Conservation (phyloP, 1,284 basidiomycete genomes). For the Heterobasidion parviporum region DNA sequence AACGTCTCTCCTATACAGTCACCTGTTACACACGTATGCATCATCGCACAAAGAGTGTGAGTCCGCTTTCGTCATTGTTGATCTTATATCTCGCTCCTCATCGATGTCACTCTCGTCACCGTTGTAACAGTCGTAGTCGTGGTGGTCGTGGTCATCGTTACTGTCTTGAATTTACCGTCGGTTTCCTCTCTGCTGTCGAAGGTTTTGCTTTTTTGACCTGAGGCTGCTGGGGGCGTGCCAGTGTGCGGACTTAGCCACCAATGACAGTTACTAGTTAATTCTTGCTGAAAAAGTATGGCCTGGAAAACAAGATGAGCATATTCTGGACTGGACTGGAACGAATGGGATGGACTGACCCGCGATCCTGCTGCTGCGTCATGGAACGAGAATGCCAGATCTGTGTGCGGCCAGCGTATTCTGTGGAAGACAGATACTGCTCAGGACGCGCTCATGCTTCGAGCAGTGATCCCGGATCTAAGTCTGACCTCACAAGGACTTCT, state of each 20-base stretch:
- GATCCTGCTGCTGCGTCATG: neutral
- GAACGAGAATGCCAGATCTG: neutral
- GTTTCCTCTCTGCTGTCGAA: conserved; percentile 1
- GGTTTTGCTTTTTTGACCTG: neutral
- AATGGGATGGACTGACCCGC: neutral
- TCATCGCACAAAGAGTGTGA: too few relatives aligned
- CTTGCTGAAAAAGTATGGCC: neutral
- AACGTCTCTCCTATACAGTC: too few relatives aligned
- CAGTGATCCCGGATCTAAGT: too few relatives aligned
- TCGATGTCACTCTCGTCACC: neutral
- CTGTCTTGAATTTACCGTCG: neutral
- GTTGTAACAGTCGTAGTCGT: conserved; percentile 4
- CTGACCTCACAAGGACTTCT: conserved; percentile 6
- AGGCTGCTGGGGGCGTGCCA: neutral
- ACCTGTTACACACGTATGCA: too few relatives aligned
- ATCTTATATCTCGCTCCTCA: neutral
- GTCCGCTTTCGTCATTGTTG: too few relatives aligned
- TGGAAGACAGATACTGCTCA: neutral
- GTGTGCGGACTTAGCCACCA: conserved; percentile 3
- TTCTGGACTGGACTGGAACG: neutral
- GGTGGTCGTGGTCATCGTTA: conserved; percentile 2
- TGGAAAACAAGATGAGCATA: conserved; percentile 4
- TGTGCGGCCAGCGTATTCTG: neutral
- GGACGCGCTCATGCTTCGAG: neutral
- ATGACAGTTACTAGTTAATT: neutral